Evolutionary conservation across 139 green algal genomes (phyloP).

Genomic region (Microglena sp.): DNA sequence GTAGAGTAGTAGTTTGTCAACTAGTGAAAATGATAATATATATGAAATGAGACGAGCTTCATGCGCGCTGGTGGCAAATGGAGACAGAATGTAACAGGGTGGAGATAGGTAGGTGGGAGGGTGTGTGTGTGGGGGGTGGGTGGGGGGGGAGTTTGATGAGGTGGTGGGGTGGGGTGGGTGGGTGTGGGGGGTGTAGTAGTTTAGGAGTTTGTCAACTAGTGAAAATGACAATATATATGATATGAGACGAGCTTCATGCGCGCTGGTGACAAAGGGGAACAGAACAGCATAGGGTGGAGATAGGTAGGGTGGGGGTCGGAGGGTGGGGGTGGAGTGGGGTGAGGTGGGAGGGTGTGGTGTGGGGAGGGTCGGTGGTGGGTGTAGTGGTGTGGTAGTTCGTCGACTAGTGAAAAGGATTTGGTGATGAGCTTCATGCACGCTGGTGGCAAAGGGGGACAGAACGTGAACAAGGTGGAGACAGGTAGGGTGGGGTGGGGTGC

Average conservation of each 20-base stretch:
- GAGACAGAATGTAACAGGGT: not conserved
- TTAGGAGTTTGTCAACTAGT: not conserved
- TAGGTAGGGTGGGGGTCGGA: too few species aligned
- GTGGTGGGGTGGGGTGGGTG: too few species aligned
- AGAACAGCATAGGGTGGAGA: too few species aligned
- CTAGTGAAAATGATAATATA: not conserved
- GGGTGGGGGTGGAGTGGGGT: too few species aligned
- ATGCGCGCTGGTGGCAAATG: too few species aligned
- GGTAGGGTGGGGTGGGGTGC: too few species aligned
- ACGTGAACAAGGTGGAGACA: conserved; percentile 99
- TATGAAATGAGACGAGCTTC: not conserved
- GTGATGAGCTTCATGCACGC: conserved; percentile 75
- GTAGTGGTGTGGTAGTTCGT: not conserved
- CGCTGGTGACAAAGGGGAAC: not conserved
- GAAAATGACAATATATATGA: too few species aligned
- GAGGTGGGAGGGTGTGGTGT: too few species aligned
- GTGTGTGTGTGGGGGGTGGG: too few species aligned
- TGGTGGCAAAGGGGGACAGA: conserved; percentile 81
- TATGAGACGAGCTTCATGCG: too few species aligned
- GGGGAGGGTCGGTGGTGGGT: too few species aligned
- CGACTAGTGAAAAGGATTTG: conserved; percentile 60
- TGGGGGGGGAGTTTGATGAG: too few species aligned
- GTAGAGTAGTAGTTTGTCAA: not conserved
- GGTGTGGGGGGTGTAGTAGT: not conserved
- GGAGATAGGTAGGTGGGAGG: not conserved